phyloP scores from a whole-genome alignment of 1,139 yeast species.

The Yamadazyma dushanensis region DNA sequence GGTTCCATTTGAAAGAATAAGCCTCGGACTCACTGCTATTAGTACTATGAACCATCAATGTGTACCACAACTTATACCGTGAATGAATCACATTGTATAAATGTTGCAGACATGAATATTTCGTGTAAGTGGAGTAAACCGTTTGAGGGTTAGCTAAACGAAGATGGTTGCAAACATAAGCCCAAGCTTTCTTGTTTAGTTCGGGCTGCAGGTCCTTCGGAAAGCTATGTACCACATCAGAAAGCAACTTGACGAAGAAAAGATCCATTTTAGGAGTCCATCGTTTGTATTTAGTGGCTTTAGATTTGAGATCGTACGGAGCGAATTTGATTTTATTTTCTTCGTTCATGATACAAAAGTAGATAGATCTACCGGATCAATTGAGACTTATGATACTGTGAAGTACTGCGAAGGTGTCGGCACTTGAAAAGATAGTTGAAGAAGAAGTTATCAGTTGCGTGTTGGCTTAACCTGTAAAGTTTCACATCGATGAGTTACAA shows the following conservation, averaged over 20 bases:
- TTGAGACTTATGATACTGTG: too few relatives aligned
- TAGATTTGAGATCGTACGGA: conserved; percentile 34
- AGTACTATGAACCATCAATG: conserved; percentile 32
- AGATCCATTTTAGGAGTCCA: conserved; percentile 47
- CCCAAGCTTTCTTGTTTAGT: conserved; percentile 42
- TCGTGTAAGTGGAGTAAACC: conserved; percentile 43
- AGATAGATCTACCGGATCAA: too few relatives aligned
- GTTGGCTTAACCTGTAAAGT: conserved; percentile 2
- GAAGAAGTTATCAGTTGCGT: neutral
- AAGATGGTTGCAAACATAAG: conserved; percentile 38
- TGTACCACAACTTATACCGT: conserved; percentile 38
- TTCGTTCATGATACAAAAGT: too few relatives aligned
- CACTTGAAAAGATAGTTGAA: too few relatives aligned
- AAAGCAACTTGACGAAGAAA: conserved; percentile 31
- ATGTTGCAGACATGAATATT: conserved; percentile 44
- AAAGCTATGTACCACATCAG: conserved; percentile 40
- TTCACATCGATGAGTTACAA: neutral
- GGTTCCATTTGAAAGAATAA: conserved; percentile 40
- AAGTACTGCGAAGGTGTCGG: neutral
- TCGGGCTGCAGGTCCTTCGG: conserved; percentile 30
- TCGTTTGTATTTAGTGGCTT: conserved; percentile 40
- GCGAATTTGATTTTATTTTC: conserved; percentile 9
- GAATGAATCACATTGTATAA: conserved; percentile 38
- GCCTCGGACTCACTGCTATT: neutral
- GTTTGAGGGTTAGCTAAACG: conserved; percentile 42